Conservation (phyloP, 2,329 filamentous ascomycete species). For the Bipolaris bicolor region DNA sequence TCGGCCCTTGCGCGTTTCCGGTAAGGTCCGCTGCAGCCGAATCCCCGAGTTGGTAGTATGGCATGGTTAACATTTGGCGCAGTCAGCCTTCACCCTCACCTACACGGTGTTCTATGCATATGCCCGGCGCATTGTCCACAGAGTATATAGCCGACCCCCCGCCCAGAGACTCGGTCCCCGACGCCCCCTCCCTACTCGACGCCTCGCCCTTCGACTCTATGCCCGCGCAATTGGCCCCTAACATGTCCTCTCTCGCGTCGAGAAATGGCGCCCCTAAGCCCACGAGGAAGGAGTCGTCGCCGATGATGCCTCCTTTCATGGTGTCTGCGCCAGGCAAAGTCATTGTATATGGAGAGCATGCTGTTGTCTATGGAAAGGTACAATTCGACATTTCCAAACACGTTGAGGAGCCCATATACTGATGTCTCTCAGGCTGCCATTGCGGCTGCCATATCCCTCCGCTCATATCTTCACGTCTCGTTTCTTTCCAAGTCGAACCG, state of each 20-base stretch:
- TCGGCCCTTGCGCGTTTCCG: constrained; percentile 28
- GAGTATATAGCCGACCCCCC: constrained; percentile 37
- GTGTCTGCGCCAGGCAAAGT: constrained; percentile 97
- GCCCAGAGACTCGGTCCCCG: constrained; percentile 20
- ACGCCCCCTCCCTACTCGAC: constrained; percentile 21
- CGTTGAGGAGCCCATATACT: constrained; percentile 13
- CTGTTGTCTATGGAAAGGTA: constrained; percentile 96
- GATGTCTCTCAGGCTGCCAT: constrained; percentile 72
- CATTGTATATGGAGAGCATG: constrained; percentile 97
- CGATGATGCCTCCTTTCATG: constrained; percentile 88
- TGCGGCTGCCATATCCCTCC: constrained; percentile 90
- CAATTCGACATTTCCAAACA: not conserved
- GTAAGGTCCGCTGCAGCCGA: constrained; percentile 21
- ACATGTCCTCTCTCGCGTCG: constrained; percentile 25
- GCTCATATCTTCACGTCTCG: constrained; percentile 95
- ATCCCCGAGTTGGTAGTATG: not conserved
- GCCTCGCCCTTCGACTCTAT: constrained; percentile 37
- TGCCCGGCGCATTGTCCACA: constrained; percentile 35
- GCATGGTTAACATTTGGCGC: constrained; percentile 22
- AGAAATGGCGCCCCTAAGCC: constrained; percentile 25
- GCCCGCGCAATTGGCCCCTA: constrained; percentile 35
- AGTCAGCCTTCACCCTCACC: constrained; percentile 32
- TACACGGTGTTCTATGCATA: constrained; percentile 35
- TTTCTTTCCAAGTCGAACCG: constrained; percentile 90
- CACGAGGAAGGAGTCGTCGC: constrained; percentile 54